Percentiles rank a stretch among this genome's conserved stretches.
phyloP scores from a whole-genome alignment of 2,329 filamentous ascomycete genomes.

The Biscogniauxia sp. region DNA sequence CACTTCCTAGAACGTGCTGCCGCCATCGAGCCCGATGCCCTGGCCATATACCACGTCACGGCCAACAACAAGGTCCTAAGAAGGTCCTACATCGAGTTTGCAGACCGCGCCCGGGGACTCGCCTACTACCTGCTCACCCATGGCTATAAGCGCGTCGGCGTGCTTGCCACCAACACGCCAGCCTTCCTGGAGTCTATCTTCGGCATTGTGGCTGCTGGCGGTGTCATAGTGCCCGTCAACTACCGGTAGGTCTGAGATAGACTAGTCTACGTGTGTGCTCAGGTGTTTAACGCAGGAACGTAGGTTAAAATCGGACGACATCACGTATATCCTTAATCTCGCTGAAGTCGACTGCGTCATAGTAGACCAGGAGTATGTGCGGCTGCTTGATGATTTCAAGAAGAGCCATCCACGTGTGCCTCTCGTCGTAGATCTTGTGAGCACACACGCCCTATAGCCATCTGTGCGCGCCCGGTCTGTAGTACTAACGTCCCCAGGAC shows the following conservation, averaged over 20 bases:
- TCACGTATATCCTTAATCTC: slow-evolving; percentile 87
- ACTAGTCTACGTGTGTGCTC: slow-evolving; percentile 1
- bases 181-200: slow-evolving; percentile 91
- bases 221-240: slow-evolving; percentile 67
- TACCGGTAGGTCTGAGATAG: slow-evolving; percentile 37
- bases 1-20: slow-evolving; percentile 85
- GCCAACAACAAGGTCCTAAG: slow-evolving; percentile 71
- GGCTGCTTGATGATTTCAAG: slow-evolving; percentile 66
- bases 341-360: slow-evolving; percentile 84
- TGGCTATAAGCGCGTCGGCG: slow-evolving; percentile 72
- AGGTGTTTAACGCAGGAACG: background rate
- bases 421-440: slow-evolving; percentile 69
- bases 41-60: slow-evolving; percentile 83
- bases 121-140: slow-evolving; percentile 83
- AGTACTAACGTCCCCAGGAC: slow-evolving; percentile 51
- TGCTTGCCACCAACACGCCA: slow-evolving; percentile 89
- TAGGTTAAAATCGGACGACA: slow-evolving; percentile 62
- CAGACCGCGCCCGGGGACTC: slow-evolving; percentile 81
- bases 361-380: slow-evolving; percentile 76
- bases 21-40: slow-evolving; percentile 79
- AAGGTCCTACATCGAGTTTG: slow-evolving; percentile 75
- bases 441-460: slow-evolving; percentile 12
- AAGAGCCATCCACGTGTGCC: slow-evolving; percentile 60
- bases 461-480: background rate
- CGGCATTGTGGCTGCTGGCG: slow-evolving; percentile 79